Evolutionary conservation across 306 rosid species (phyloP).

Genomic region (Psophocarpus tetragonolobus): DNA sequence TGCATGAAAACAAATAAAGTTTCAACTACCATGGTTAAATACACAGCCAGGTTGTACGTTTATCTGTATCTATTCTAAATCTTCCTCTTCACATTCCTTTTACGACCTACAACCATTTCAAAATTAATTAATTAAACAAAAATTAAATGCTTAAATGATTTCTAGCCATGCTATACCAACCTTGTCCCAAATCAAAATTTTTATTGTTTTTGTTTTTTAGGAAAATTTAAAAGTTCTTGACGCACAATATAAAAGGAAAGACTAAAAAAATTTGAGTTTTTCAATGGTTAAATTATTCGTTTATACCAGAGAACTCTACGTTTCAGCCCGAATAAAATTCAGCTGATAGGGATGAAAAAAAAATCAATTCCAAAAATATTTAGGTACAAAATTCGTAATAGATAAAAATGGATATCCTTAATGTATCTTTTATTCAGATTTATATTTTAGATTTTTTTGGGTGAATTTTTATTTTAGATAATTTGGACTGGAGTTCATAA

Average conservation of each 20-base stretch:
- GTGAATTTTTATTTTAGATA: too few relatives aligned
- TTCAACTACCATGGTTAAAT: background rate
- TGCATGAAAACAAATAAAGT: background rate
- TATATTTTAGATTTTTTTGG: too few relatives aligned
- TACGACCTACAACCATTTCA: background rate
- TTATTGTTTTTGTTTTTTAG: too few relatives aligned
- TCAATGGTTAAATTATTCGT: background rate
- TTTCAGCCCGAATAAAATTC: too few relatives aligned
- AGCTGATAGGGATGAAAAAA: too few relatives aligned
- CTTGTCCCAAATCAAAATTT: background rate
- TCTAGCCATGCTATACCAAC: background rate
- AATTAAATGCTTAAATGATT: background rate
- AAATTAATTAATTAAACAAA: background rate
- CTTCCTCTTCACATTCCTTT: conserved; percentile 9
- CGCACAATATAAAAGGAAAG: background rate
- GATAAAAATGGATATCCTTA: too few relatives aligned
- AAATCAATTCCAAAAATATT: too few relatives aligned
- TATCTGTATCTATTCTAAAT: background rate
- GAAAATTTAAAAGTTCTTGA: too few relatives aligned
- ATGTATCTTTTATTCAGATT: too few relatives aligned
- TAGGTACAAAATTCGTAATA: too few relatives aligned
- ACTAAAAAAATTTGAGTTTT: background rate
- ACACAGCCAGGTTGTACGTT: conserved; percentile 8
- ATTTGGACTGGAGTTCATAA: too few relatives aligned
- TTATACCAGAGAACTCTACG: too few relatives aligned